Percentiles rank a stretch among this genome's conserved stretches.
These are phyloP conservation scores for Sambucus nigra DNA, from an alignment of 129 eudicot genomes.

Conservation along the genomic window DNA sequence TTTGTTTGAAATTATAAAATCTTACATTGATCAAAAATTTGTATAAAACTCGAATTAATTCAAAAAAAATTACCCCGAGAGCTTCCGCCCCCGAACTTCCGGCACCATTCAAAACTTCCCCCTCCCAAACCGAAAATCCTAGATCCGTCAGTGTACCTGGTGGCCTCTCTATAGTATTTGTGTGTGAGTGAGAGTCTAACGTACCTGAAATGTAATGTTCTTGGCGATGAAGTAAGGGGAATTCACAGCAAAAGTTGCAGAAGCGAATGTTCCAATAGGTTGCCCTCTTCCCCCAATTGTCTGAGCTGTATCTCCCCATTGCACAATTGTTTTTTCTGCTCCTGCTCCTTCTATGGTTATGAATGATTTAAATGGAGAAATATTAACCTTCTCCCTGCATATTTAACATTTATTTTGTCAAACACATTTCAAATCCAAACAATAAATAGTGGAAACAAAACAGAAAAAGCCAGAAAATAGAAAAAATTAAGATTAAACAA, in stretches of 20 bases:
- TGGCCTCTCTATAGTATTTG: too few species aligned
- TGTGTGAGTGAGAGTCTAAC: too few species aligned
- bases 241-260: slow-evolving; percentile 96
- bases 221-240: slow-evolving; percentile 81
- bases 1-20: too few species aligned
- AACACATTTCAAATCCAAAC: background rate
- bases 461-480: slow-evolving; percentile 2
- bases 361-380: slow-evolving; percentile 68
- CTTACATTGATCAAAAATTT: too few species aligned
- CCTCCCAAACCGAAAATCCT: too few species aligned
- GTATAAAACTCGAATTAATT: too few species aligned
- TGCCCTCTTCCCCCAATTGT: slow-evolving; percentile 64
- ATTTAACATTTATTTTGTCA: background rate
- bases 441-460: background rate
- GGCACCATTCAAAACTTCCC: too few species aligned
- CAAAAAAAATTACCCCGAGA: too few species aligned
- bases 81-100: too few species aligned
- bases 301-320: slow-evolving; percentile 94
- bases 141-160: too few species aligned
- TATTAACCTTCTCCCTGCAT: slow-evolving; percentile 76
- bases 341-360: slow-evolving; percentile 89
- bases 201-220: slow-evolving; percentile 77
- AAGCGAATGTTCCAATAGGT: slow-evolving; percentile 71
- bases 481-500: background rate
- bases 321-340: slow-evolving; percentile 66